Base-by-base conservation (phyloP, 352 stramenopile genomes). In the Globisporangium lucens region DNA sequence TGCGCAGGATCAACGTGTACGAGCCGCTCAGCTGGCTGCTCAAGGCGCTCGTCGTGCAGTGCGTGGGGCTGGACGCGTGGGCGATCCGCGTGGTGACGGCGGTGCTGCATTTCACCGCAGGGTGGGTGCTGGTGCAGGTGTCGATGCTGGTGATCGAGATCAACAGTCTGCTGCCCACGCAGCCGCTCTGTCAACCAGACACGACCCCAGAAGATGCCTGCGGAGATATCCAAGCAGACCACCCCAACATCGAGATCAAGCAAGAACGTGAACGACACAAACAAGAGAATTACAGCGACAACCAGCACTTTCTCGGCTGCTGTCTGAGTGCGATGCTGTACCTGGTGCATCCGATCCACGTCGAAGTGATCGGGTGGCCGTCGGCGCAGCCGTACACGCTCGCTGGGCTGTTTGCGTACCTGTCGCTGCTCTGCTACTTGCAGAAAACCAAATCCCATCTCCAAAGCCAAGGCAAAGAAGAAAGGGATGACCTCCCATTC, bases 361-460 rank as follows among this genome's bases (percentile, higher is more conserved):
- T 89, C 4, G 38, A 47, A 47, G 38, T 47, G 13, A 13, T 47
- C 13, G 38, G 13, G 4, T 47, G 38, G 38, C 79, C 84, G 30
- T 93, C 84, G 0, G 82, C 79, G 1, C 80, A 93, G 66, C 83
- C 86, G 1, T 93, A 94, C 59, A 67, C 83, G 2, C 70, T 90
- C 12, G 76, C 77, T 3, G 74, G 73, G 4, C 47, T 91, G 10
- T 90, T 93, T 57, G 75, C 74, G 13, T 71, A 82, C 56, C 56
- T 91, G 10, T 73, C 74, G 5, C 43, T 89, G 1, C 75, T 73
- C 33, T 64, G 75, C 15, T 75, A 84, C 59, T 30, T 41, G 35
- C 46, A 12, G 41, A 47, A 55, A 1, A 24, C 76, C 30, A 49
- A 27, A 29, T 29, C 33, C 36, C 10, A 35, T 17, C 61, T 60